These are phyloP conservation scores for Solanum sitiens DNA, from an alignment of 257 asterid species.

Conservation along the genomic window DNA sequence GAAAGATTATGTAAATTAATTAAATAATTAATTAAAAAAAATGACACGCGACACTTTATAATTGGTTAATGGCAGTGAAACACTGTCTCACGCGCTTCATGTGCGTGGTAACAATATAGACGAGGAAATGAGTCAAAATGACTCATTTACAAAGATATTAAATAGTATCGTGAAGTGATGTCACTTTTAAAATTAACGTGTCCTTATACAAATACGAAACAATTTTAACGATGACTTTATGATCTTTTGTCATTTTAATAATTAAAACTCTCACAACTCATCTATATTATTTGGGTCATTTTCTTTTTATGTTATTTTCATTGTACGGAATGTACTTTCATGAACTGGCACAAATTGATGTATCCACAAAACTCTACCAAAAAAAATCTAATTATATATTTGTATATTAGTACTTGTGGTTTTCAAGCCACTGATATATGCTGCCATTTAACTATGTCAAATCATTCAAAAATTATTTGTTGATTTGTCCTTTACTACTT, in stretches of 20 bases:
- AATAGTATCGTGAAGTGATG: too few species aligned
- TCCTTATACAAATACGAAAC: fast-evolving
- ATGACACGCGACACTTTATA: too few species aligned
- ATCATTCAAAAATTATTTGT: neutral
- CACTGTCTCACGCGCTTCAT: too few species aligned
- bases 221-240: too few species aligned
- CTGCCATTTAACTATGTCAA: neutral
- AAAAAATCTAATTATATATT: neutral
- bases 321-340: neutral
- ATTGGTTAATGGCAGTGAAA: too few species aligned
- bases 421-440: neutral
- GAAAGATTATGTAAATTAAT: too few species aligned
- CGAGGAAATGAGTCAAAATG: too few species aligned
- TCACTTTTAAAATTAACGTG: too few species aligned
- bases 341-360: neutral
- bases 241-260: neutral
- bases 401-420: too few species aligned
- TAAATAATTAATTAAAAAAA: too few species aligned
- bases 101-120: too few species aligned
- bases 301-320: neutral
- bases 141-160: too few species aligned
- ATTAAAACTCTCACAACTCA: neutral
- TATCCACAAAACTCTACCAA: neutral
- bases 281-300: neutral
- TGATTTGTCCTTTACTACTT: neutral